These are phyloP conservation scores for Calonectria hongkongensis DNA, from an alignment of 2,329 filamentous ascomycete species.

Conservation along the genomic window DNA sequence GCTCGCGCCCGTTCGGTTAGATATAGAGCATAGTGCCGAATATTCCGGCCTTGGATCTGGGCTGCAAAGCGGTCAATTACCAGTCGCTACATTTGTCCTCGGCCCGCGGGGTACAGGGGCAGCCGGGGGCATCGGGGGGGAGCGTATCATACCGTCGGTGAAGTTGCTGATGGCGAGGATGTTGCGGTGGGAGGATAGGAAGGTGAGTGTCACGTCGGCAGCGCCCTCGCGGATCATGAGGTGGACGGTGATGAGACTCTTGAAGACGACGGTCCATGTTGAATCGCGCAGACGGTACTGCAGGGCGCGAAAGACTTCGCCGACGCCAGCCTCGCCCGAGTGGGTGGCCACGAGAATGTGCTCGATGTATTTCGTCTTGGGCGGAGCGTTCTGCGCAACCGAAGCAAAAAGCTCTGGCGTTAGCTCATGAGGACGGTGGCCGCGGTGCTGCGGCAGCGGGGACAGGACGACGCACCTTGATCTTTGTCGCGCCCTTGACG, in stretches of 20 bases:
- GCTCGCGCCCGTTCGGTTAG: constrained; percentile 87
- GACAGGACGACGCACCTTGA: constrained; percentile 79
- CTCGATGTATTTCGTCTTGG: constrained; percentile 99
- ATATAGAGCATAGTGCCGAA: constrained; percentile 92
- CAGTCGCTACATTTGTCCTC: not conserved
- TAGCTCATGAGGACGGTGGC: constrained; percentile 27
- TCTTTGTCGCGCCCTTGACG: constrained; percentile 98
- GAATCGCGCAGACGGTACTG: constrained; percentile 93
- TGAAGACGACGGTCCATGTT: constrained; percentile 99
- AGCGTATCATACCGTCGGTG: constrained; percentile 83
- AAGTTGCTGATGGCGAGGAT: constrained; percentile 92
- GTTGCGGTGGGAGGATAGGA: constrained; percentile 87
- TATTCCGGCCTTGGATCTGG: constrained; percentile 96
- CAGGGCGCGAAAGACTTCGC: constrained; percentile 94
- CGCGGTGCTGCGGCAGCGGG: constrained; percentile 11
- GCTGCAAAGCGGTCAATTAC: constrained; percentile 70
- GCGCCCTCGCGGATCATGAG: constrained; percentile 98
- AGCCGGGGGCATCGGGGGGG: not conserved
- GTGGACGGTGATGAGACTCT: constrained; percentile 95
- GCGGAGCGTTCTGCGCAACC: constrained; percentile 84
- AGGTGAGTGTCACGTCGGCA: constrained; percentile 89
- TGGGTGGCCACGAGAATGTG: constrained; percentile 97
- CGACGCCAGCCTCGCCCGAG: constrained; percentile 94
- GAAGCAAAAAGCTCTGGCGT: constrained; percentile 23
- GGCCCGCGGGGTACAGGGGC: not conserved